These are phyloP conservation scores for Lactifluus subvellereus DNA, from an alignment of 768 basidiomycete species.

Conservation along the genomic window DNA sequence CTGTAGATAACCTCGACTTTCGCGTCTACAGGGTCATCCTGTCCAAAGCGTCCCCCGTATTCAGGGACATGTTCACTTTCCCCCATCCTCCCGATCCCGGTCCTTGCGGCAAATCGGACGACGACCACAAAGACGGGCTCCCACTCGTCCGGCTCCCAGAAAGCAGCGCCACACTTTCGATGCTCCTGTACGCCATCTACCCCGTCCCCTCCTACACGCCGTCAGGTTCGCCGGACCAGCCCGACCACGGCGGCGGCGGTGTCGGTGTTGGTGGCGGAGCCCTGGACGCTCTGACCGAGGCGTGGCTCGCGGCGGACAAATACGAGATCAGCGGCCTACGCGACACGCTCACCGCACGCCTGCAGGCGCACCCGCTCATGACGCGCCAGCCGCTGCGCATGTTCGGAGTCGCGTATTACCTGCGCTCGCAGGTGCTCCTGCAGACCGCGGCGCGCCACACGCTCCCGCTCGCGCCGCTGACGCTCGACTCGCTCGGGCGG, in stretches of 20 bases:
- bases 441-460: constrained; percentile 1
- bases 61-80: constrained; percentile 14
- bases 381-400: constrained; percentile 2
- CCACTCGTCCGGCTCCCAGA: constrained; percentile 3
- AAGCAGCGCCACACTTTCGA: not conserved
- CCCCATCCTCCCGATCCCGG: not conserved
- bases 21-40: constrained; percentile 20
- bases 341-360: not conserved
- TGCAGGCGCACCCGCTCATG: constrained; percentile 5
- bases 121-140: not conserved
- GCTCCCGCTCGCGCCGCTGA: constrained; percentile 2
- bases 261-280: not conserved
- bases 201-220: not conserved
- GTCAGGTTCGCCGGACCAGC: not conserved
- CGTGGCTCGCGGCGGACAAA: constrained; percentile 2
- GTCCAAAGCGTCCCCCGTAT: constrained; percentile 17
- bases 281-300: not conserved
- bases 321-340: constrained; percentile 6
- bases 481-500: constrained; percentile 5
- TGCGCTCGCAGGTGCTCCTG: constrained; percentile 1
- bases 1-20: constrained; percentile 20
- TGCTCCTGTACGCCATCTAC: constrained; percentile 5
- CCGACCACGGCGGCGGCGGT: not conserved
- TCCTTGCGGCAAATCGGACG: not conserved
- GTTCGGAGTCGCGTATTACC: constrained; percentile 4